Conservation (phyloP, 768 basidiomycete species). For the Termitomyces sp. region DNA sequence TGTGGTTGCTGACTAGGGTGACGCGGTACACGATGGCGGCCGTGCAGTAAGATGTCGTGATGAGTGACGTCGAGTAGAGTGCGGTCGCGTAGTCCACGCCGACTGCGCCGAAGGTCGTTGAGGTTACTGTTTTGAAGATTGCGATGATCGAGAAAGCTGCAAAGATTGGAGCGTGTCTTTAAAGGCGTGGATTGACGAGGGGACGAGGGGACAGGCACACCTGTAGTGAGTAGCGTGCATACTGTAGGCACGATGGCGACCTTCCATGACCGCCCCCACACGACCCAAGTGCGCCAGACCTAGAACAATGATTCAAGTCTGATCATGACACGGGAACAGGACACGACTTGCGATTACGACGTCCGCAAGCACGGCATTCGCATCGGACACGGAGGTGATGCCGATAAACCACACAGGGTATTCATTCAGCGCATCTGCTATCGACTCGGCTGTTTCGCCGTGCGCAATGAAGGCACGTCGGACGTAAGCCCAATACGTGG, state of each 20-base stretch:
- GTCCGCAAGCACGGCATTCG: conserved; percentile 13
- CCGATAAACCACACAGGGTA: conserved; percentile 13
- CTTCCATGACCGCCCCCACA: conserved; percentile 11
- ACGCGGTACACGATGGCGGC: conserved; percentile 11
- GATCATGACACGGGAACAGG: not conserved
- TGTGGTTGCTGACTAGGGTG: conserved; percentile 1
- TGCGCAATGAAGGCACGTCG: conserved; percentile 13
- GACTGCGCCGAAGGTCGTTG: conserved; percentile 10
- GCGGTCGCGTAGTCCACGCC: conserved; percentile 14
- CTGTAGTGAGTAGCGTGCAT: conserved; percentile 10
- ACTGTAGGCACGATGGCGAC: conserved; percentile 4
- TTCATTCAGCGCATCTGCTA: conserved; percentile 6
- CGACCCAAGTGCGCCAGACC: conserved; percentile 14
- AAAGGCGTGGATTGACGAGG: too few species aligned
- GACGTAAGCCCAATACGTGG: conserved; percentile 12
- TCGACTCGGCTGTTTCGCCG: conserved; percentile 9
- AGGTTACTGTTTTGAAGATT: conserved; percentile 7
- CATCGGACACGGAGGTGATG: conserved; percentile 11
- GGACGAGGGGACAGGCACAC: not conserved
- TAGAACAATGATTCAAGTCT: not conserved
- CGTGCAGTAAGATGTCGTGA: conserved; percentile 13
- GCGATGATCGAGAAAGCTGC: conserved; percentile 13
- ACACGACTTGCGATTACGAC: conserved; percentile 8
- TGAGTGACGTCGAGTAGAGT: conserved; percentile 12
- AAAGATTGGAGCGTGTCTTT: not conserved